phyloP scores from a whole-genome alignment of 139 green algal species.

The Nannochloris sp. region DNA sequence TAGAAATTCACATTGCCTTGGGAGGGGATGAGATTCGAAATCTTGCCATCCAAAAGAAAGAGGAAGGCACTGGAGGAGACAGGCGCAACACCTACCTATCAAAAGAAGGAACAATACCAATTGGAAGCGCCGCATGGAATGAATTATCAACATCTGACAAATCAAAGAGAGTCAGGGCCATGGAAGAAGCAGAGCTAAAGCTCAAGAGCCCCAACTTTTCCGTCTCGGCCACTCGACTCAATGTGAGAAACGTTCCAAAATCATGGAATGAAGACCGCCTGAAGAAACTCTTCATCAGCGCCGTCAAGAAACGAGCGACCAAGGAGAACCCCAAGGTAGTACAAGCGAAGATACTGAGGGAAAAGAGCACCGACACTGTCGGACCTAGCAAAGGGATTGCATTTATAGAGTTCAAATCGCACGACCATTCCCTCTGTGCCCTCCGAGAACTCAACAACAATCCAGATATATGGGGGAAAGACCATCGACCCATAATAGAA shows the following conservation, averaged over 20 bases:
- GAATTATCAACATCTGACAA: slow-evolving; percentile 66
- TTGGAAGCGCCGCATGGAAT: slow-evolving; percentile 59
- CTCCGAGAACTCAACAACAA: slow-evolving; percentile 97
- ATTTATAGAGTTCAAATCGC: slow-evolving; percentile 87
- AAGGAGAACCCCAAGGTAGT: slow-evolving; percentile 66
- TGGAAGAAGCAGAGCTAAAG: slow-evolving; percentile 67
- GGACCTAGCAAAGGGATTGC: slow-evolving; percentile 51
- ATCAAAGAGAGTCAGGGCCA: slow-evolving; percentile 30
- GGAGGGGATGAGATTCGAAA: slow-evolving; percentile 44
- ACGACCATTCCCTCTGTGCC: slow-evolving; percentile 78
- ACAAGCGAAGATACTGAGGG: slow-evolving; percentile 80
- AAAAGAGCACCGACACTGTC: slow-evolving; percentile 36
- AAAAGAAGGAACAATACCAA: slow-evolving; percentile 74
- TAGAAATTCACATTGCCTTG: slow-evolving; percentile 72
- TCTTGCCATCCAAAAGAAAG: slow-evolving; percentile 26
- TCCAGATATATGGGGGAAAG: slow-evolving; percentile 34
- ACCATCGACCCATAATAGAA: slow-evolving; percentile 73
- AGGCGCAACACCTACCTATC: slow-evolving; percentile 78
- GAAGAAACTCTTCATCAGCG: slow-evolving; percentile 41
- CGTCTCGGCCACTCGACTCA: slow-evolving; percentile 70
- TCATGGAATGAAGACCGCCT: slow-evolving; percentile 52
- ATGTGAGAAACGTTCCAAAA: slow-evolving; percentile 75
- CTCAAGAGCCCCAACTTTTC: slow-evolving; percentile 89
- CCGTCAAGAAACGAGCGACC: slow-evolving; percentile 62
- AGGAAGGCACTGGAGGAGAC: slow-evolving; percentile 41